These are phyloP conservation scores for Pyricularia sp. DNA, from an alignment of 2,329 filamentous ascomycete species.

Conservation along the genomic window DNA sequence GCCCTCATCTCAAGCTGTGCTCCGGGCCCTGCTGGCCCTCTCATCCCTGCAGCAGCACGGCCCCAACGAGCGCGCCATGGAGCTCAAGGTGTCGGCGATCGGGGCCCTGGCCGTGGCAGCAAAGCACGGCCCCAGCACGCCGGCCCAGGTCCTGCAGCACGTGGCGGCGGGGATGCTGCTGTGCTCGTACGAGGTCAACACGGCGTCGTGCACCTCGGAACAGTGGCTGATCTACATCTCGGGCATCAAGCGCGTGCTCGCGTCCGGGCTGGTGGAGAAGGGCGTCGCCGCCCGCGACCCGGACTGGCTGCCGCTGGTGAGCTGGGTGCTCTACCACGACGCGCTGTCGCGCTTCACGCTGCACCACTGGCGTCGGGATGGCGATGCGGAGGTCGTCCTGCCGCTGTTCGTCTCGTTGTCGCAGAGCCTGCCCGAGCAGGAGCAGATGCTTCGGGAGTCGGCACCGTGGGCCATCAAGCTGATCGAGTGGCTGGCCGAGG, in stretches of 20 bases:
- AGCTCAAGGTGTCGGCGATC: no score
- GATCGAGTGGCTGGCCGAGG: background rate
- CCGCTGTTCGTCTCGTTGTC: conserved; percentile 5
- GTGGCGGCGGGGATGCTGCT: conserved; percentile 21
- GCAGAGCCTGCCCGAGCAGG: no score
- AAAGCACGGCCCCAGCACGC: no score
- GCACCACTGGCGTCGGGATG: conserved; percentile 15
- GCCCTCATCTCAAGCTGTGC: no score
- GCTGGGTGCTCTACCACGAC: conserved; percentile 20
- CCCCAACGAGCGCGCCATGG: no score
- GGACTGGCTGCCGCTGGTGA: background rate
- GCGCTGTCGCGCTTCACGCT: conserved; percentile 17
- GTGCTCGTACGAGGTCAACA: conserved; percentile 18
- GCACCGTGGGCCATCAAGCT: conserved; percentile 13
- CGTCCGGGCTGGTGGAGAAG: conserved; percentile 3
- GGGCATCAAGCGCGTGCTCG: conserved; percentile 10
- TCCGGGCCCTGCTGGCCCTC: no score
- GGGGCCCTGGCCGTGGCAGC: no score
- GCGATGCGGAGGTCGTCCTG: conserved; percentile 6
- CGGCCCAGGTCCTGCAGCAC: conserved; percentile 11
- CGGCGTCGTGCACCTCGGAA: conserved; percentile 16
- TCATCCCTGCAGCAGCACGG: no score
- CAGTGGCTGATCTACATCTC: conserved; percentile 19
- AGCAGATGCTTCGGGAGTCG: conserved; percentile 10
- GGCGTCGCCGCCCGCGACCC: background rate